Base-by-base conservation (phyloP, 1,284 basidiomycete genomes). In the Tylopilus orsonianus region DNA sequence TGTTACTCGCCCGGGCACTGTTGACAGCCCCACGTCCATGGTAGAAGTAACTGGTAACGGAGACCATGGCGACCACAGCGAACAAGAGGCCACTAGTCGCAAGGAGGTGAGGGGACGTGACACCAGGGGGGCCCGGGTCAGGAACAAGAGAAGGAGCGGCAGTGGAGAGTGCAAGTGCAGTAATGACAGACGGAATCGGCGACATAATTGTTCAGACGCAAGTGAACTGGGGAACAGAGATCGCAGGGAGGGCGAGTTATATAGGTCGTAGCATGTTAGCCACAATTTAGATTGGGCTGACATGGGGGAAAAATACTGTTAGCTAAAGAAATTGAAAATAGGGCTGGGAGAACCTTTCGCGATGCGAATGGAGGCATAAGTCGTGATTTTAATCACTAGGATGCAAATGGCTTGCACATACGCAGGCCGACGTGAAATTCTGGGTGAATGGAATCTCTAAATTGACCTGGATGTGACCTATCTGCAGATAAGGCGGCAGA, bases 11-110 rank as follows among this genome's bases (percentile, higher is more conserved):
- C 26, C 26, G 10, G 10, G 26, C 26, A 10, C 26, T 10, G 26
- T 27, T 27, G 10, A 6, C 26, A 6, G 26, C 26, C 26, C 10
- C 26, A 6, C 26, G 10, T 41, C 29, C 22, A 16, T 26, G 57
- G n/a, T 47, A 45, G 24, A 62, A 49, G 40, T 64, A 60, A 0
- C 51, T 40, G 5, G 32, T 46, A 6, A 60, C 38, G 0, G 55
- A 57, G 26, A 58, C 35, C 5, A 60, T 18, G 5, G 51, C 50
- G 7, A 51, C 54, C n/a, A 47, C 43, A 8, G 46, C 44, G 49
- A 64, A 46, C 30, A 60, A 19, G 18, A 60, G 19, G 23, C 59
- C 49, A n/a, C 59, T 50, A 14, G 57, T 55, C 4, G 36, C 32
- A 8, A 51, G 39, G 14, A 53, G 33, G 16, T 45, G 46, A 5